These are phyloP conservation scores for Nicotiana attenuata DNA, from an alignment of 257 asterid species.

Conservation along the genomic window DNA sequence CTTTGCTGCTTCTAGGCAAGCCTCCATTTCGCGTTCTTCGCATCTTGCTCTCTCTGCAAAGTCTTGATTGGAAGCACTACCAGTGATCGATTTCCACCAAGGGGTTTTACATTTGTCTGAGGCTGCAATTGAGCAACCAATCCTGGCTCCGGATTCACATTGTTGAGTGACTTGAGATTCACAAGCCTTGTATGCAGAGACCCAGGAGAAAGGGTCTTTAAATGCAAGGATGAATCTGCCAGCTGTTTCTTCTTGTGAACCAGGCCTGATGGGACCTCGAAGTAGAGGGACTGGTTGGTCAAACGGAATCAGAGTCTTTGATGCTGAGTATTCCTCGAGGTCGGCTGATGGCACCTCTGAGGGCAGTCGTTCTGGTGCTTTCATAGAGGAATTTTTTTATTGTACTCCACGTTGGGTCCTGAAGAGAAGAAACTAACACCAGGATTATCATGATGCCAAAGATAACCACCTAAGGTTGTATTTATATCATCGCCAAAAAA, in stretches of 20 bases:
- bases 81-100: slow-evolving; percentile 73
- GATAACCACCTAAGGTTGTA: background rate
- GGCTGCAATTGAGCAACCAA: slow-evolving; percentile 87
- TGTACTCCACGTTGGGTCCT: background rate
- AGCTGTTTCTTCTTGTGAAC: slow-evolving; percentile 36
- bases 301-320: slow-evolving; percentile 53
- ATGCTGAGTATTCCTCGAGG: slow-evolving; percentile 60
- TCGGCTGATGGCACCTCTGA: slow-evolving; percentile 26
- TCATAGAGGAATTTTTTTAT: background rate
- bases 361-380: slow-evolving; percentile 10
- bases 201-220: slow-evolving; percentile 58
- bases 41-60: slow-evolving; percentile 59
- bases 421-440: background rate
- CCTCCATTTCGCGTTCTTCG: slow-evolving; percentile 76
- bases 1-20: slow-evolving; percentile 49
- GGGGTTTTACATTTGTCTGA: slow-evolving; percentile 72
- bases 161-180: slow-evolving; percentile 50
- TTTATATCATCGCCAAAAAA: background rate
- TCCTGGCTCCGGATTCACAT: slow-evolving; percentile 74
- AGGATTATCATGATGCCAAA: background rate
- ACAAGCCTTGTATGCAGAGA: slow-evolving; percentile 48
- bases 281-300: slow-evolving; percentile 58
- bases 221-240: slow-evolving; percentile 70
- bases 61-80: slow-evolving; percentile 34
- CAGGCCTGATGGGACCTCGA: slow-evolving; percentile 60